Conservation (phyloP, 1,284 basidiomycete genomes). For the Cutaneotrichosporon dermatis region DNA sequence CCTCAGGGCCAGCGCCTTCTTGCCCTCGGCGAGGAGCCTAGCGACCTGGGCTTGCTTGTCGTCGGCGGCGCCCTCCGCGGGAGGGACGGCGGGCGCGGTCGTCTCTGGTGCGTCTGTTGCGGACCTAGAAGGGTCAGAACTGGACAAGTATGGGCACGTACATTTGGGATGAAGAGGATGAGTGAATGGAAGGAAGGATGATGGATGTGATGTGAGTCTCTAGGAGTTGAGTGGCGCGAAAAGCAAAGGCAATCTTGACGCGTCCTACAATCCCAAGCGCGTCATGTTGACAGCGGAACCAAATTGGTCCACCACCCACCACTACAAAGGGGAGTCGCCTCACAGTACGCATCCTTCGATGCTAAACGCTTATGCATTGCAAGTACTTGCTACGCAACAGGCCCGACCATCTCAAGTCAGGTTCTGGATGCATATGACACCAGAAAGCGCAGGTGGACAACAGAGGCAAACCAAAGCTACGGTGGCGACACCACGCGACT, state of each 20-base stretch:
- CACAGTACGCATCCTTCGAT: too few relatives aligned
- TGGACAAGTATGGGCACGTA: too few relatives aligned
- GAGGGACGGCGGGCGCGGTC: not conserved
- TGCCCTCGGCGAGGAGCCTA: constrained; percentile 43
- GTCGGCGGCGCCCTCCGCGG: not conserved
- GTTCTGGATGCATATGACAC: too few relatives aligned
- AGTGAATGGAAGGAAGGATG: not conserved
- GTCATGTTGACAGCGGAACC: constrained; percentile 8
- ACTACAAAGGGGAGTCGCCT: too few relatives aligned
- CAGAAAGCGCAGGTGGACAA: too few relatives aligned
- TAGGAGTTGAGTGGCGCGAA: not conserved
- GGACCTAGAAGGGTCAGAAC: too few relatives aligned
- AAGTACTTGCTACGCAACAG: too few relatives aligned
- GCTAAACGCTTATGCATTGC: too few relatives aligned
- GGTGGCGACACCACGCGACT: not conserved
- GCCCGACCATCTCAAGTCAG: too few relatives aligned
- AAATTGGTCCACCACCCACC: not conserved
- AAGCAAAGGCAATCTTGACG: constrained; percentile 7
- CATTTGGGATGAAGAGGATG: not conserved
- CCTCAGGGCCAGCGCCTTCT: constrained; percentile 70
- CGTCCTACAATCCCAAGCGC: constrained; percentile 1
- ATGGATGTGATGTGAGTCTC: too few relatives aligned
- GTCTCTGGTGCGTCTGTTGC: not conserved
- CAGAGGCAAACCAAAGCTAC: too few relatives aligned
- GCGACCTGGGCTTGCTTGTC: constrained; percentile 26